A percentile compares a stretch with the other conserved stretches of the same genome.
Conservation (phyloP, 1,284 basidiomycete genomes). For the Ceratobasidium sp. region DNA sequence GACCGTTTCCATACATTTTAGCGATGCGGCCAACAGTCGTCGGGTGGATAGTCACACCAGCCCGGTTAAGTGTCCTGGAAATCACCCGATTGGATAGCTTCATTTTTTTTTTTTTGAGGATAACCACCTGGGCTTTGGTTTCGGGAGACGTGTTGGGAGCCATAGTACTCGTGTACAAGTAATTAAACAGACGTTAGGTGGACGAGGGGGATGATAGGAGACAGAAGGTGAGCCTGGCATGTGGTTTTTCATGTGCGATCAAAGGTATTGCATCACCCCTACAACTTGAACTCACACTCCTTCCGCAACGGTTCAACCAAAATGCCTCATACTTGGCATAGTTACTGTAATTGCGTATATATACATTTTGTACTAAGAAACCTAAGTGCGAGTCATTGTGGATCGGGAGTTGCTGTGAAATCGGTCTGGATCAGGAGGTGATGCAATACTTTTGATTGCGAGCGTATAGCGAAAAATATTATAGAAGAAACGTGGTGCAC, state of each 20-base stretch:
- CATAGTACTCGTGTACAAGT: not conserved
- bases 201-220: no score
- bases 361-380: not conserved
- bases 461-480: no score
- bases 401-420: not conserved
- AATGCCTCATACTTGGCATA: no score
- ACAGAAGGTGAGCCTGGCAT: no score
- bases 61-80: not conserved
- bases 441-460: not conserved
- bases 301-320: no score
- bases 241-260: no score
- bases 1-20: not conserved
- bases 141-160: not conserved
- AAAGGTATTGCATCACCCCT: no score
- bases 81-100: not conserved
- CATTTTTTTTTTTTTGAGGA: not conserved
- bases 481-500: no score
- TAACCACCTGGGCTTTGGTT: constrained; percentile 1
- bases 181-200: no score
- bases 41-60: not conserved
- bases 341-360: not conserved
- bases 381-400: not conserved
- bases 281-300: no score
- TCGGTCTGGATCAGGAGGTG: not conserved
- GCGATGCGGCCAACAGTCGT: not conserved